Base-by-base conservation (phyloP, 2,329 filamentous ascomycete genomes). In the Ophioceras dolichostomum region DNA sequence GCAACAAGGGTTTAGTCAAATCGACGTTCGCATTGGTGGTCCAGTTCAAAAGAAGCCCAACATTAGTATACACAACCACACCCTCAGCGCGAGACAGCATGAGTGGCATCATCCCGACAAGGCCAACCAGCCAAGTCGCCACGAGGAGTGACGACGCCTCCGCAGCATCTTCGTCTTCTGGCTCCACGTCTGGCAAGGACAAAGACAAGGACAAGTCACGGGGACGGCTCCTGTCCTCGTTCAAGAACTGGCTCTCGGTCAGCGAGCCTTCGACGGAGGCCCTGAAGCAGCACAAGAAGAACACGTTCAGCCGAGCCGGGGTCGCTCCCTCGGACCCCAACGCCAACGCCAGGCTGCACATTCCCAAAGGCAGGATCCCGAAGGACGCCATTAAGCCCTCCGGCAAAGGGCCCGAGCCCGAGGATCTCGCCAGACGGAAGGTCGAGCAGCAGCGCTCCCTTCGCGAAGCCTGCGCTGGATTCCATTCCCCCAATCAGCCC, bases 261-360 rank as follows among this genome's bases (percentile, higher is more conserved):
- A 65, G 61, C 34, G 68, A 73, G 43, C 68, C 68, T 10, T 70
- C 68, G 1, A 56, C 57, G 2, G 62, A 67, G 32, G 68, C 65
- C 1, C 54, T 69, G 44, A 66, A 62, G 44, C 49, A 62, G 12
- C 63, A 68, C 43, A 65, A 61, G 45, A 59, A 55, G 37, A 55
- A 58, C 12, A 53, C 58, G 2, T 69, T 58, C 43, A 54, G 57
- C 33, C 62, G 55, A 30, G 60, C 63, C n/a, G 65, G 64, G 16
- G 50, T 70, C 36, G 50, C 61, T 14, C 51, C 51, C 32, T 56
- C 60, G 18, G 64, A 69, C 33, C 63, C 65, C 4, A 49, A 51
- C 13, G 62, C 63, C 9, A 61, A 56, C 21, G 58, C 53, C 18
- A 70, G 68, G 45, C 52, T 70, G 42, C 62, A 68, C 36, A 46